Percentiles rank a stretch among this genome's conserved stretches.
Evolutionary conservation across 192 early-diverging fungal genomes (phyloP).

Genomic region (Borealophlyctis nickersoniae): DNA sequence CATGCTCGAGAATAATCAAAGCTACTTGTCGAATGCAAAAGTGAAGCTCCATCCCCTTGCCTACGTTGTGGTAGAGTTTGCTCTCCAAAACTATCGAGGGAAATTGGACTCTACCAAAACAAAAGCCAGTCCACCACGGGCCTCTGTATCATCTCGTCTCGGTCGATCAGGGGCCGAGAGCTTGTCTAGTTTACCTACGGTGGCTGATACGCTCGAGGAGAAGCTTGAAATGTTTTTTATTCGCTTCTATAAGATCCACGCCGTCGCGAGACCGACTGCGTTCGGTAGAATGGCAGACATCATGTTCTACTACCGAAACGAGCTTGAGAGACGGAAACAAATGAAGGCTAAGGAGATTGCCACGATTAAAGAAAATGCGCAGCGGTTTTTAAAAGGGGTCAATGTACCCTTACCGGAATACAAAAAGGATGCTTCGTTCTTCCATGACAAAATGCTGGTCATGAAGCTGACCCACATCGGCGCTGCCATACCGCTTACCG

Average conservation of each 20-base stretch:
- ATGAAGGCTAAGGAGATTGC: slow-evolving; percentile 54
- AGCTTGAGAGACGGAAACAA: slow-evolving; percentile 57
- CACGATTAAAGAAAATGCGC: slow-evolving; percentile 64
- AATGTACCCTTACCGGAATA: slow-evolving; percentile 51
- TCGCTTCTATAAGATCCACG: slow-evolving; percentile 59
- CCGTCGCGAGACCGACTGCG: slow-evolving; percentile 70
- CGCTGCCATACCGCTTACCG: slow-evolving; percentile 59
- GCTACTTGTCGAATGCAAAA: too few relatives aligned
- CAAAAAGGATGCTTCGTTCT: slow-evolving; percentile 50
- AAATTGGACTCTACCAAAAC: slow-evolving; percentile 8
- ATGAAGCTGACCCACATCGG: slow-evolving; percentile 56
- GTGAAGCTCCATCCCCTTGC: slow-evolving; percentile 53
- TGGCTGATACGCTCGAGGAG: slow-evolving; percentile 5
- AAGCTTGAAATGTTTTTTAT: slow-evolving; percentile 43
- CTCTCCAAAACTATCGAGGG: slow-evolving; percentile 51
- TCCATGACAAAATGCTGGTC: slow-evolving; percentile 49
- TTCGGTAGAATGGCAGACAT: slow-evolving; percentile 62
- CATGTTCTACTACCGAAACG: slow-evolving; percentile 62
- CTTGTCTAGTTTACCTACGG: too few relatives aligned
- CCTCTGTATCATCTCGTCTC: too few relatives aligned
- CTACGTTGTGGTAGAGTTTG: slow-evolving; percentile 62
- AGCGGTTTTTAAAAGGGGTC: slow-evolving; percentile 61
- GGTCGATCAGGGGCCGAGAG: too few relatives aligned
- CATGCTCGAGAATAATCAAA: slow-evolving; percentile 28
- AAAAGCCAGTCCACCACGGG: too few relatives aligned